A percentile compares a stretch with the other conserved stretches of the same genome.
These are phyloP conservation scores for Aplosporella prunicola DNA, from an alignment of 2,329 filamentous ascomycete genomes.

Conservation along the genomic window DNA sequence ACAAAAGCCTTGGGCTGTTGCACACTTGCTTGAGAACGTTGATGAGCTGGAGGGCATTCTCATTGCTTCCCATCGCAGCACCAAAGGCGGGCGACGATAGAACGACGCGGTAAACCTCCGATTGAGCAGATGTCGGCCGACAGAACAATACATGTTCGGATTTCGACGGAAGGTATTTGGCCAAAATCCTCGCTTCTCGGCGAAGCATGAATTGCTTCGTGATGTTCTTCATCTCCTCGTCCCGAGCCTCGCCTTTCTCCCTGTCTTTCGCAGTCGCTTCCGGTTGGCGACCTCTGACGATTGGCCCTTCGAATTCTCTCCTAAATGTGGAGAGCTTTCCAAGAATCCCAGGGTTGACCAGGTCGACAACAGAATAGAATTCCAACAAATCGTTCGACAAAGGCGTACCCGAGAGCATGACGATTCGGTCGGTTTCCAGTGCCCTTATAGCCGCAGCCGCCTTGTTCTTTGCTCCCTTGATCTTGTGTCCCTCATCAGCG, in stretches of 20 bases:
- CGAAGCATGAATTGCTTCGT: conserved; percentile 58
- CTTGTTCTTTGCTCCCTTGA: conserved; percentile 62
- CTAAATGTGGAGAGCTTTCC: conserved; percentile 55
- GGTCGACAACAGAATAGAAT: conserved; percentile 59
- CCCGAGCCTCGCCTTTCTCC: conserved; percentile 54
- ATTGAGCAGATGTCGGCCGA: conserved; percentile 51
- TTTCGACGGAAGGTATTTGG: conserved; percentile 57
- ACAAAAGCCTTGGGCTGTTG: conserved; percentile 58
- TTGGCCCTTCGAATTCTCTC: conserved; percentile 54
- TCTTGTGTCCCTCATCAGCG: conserved; percentile 58
- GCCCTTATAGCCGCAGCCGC: conserved; percentile 56
- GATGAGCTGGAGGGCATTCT: conserved; percentile 58
- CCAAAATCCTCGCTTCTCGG: conserved; percentile 55
- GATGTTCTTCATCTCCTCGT: conserved; percentile 50
- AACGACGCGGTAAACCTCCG: conserved; percentile 52
- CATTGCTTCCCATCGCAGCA: conserved; percentile 50
- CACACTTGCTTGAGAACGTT: conserved; percentile 66
- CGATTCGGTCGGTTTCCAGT: conserved; percentile 49
- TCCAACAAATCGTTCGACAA: conserved; percentile 60
- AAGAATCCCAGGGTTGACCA: conserved; percentile 57
- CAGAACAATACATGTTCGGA: conserved; percentile 60
- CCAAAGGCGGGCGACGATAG: conserved; percentile 56
- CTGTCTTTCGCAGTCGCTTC: conserved; percentile 51
- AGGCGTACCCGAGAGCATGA: conserved; percentile 58
- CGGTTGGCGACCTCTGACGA: conserved; percentile 54